phyloP scores from a whole-genome alignment of 179 eudicot genomes.

The Gypsophila paniculata region DNA sequence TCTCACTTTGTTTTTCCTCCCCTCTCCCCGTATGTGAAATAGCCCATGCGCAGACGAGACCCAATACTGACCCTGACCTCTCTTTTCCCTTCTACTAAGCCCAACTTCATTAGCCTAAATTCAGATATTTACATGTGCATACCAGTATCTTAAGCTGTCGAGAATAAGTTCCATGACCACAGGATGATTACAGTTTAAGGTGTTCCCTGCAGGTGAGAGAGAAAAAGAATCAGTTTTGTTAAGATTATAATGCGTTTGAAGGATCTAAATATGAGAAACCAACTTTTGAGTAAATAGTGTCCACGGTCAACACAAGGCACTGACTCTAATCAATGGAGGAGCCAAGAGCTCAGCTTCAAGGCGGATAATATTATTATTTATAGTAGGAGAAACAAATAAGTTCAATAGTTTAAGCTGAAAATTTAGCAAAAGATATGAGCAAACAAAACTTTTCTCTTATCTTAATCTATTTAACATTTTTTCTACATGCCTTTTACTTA shows the following conservation, averaged over 20 bases:
- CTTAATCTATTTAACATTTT: too few relatives aligned
- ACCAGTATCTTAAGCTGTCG: conserved; percentile 99
- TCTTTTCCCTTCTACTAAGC: too few relatives aligned
- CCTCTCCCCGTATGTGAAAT: not conserved
- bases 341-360: not conserved
- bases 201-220: conserved; percentile 58
- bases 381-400: too few relatives aligned
- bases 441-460: too few relatives aligned
- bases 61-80: too few relatives aligned
- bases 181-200: conserved; percentile 95
- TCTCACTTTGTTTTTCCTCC: not conserved
- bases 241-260: not conserved
- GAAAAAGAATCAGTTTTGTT: conserved; percentile 8
- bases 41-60: too few relatives aligned
- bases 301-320: not conserved
- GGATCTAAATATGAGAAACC: not conserved
- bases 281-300: not conserved
- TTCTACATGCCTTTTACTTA: too few relatives aligned
- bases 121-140: conserved; percentile 20
- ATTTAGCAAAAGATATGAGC: too few relatives aligned
- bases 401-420: too few relatives aligned
- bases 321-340: not conserved
- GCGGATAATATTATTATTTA: not conserved
- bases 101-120: too few relatives aligned
- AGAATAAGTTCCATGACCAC: conserved; percentile 97